A percentile compares a stretch with the other conserved stretches of the same genome.
phyloP scores from a whole-genome alignment of 345 rosid species.

The Corymbia maculata region DNA sequence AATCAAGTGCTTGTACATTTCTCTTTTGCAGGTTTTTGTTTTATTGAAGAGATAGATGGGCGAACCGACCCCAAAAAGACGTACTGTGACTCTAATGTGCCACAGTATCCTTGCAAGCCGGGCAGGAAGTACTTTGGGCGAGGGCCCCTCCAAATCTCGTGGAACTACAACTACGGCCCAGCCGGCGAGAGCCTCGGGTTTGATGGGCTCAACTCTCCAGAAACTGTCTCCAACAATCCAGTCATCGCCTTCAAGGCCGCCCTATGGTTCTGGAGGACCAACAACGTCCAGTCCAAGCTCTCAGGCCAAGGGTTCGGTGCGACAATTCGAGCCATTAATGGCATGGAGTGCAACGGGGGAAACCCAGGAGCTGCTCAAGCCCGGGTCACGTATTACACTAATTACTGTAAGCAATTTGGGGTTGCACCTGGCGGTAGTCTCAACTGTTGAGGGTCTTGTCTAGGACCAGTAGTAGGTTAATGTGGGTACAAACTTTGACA shows the following conservation, averaged over 20 bases:
- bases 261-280: slow-evolving; percentile 52
- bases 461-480: not conserved
- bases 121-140: slow-evolving; percentile 41
- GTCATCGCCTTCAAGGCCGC: slow-evolving; percentile 30
- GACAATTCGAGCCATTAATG: slow-evolving; percentile 37
- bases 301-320: slow-evolving; percentile 39
- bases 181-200: slow-evolving; percentile 26
- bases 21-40: slow-evolving; percentile 11
- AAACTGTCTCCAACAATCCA: slow-evolving; percentile 21
- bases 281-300: slow-evolving; percentile 11
- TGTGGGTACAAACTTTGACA: not conserved
- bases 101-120: slow-evolving; percentile 18
- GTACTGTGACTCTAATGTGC: slow-evolving; percentile 7
- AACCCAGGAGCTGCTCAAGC: slow-evolving; percentile 13
- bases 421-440: not conserved
- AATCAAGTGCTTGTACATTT: not conserved
- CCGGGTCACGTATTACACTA: slow-evolving; percentile 20
- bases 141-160: slow-evolving; percentile 44
- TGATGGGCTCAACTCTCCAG: slow-evolving; percentile 28
- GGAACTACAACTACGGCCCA: slow-evolving; percentile 49
- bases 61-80: not conserved
- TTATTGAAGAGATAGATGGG: slow-evolving; percentile 6
- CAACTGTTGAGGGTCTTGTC: not conserved
- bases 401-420: slow-evolving; percentile 19
- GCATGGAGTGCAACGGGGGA: slow-evolving; percentile 33